Conservation (phyloP, 495 filamentous ascomycete genomes). For the Saxophila tyrrhenica region DNA sequence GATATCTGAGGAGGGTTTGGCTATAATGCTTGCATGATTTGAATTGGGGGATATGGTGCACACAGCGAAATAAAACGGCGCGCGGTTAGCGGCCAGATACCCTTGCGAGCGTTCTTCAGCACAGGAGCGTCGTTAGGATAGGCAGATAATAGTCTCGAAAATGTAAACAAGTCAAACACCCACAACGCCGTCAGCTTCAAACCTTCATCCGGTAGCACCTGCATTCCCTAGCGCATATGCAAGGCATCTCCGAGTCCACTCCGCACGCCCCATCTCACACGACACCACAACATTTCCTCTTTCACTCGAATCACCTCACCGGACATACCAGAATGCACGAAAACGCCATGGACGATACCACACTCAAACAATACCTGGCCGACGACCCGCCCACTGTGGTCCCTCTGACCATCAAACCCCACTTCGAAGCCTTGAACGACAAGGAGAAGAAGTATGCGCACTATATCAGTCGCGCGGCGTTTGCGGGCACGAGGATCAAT, state of each 20-base stretch:
- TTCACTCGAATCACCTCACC: not conserved
- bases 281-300: not conserved
- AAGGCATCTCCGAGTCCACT: not conserved
- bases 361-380: conserved; percentile 63
- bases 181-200: not conserved
- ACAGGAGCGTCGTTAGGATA: not conserved
- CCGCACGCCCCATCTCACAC: not conserved
- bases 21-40: not conserved
- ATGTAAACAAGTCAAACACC: not conserved
- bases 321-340: conserved; percentile 1
- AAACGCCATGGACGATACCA: conserved; percentile 36
- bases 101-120: not conserved
- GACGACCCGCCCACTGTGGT: conserved; percentile 84
- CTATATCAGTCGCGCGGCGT: conserved; percentile 79
- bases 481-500: conserved; percentile 69
- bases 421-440: conserved; percentile 73
- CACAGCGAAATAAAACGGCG: too few species aligned
- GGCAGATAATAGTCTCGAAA: not conserved
- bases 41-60: not conserved
- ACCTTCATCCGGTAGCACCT: not conserved
- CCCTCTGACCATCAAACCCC: conserved; percentile 71
- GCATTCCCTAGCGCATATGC: not conserved
- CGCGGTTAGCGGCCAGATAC: not conserved
- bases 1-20: not conserved
- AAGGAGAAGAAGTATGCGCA: conserved; percentile 81